These are phyloP conservation scores for Vigna trinervia DNA, from an alignment of 306 rosid genomes.

Conservation along the genomic window DNA sequence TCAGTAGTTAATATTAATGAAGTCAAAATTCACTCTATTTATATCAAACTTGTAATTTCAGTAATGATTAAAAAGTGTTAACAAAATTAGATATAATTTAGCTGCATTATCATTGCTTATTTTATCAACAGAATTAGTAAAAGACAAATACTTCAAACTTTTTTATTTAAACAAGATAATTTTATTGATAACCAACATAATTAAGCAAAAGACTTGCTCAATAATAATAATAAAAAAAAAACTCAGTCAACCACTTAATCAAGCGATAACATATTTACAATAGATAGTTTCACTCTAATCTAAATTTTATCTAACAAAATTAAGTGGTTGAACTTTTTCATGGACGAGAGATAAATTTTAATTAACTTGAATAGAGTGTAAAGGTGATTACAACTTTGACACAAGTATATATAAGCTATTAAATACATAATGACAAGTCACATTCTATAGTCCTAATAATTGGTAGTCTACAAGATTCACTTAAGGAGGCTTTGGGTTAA, in stretches of 20 bases:
- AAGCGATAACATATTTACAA: too few species aligned
- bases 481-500: slow-evolving; percentile 10
- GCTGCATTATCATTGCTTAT: background rate
- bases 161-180: too few species aligned
- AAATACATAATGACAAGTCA: slow-evolving; percentile 21
- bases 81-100: background rate
- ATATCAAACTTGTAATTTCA: background rate
- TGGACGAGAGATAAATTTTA: background rate
- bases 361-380: background rate
- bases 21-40: too few species aligned
- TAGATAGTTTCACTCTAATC: background rate
- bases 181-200: too few species aligned
- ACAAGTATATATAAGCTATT: slow-evolving; percentile 29
- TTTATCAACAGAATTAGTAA: background rate
- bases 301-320: background rate
- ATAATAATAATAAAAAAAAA: too few species aligned
- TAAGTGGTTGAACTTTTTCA: background rate
- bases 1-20: background rate
- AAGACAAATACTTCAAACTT: too few species aligned
- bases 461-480: slow-evolving; percentile 27
- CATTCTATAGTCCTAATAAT: slow-evolving; percentile 16
- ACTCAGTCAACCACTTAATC: too few species aligned
- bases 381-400: slow-evolving; percentile 8
- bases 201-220: too few species aligned
- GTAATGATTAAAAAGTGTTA: background rate